A percentile compares a stretch with the other conserved stretches of the same genome.
Evolutionary conservation across 169 alveolate species (phyloP).

Genomic region (Plasmodium vivax): DNA sequence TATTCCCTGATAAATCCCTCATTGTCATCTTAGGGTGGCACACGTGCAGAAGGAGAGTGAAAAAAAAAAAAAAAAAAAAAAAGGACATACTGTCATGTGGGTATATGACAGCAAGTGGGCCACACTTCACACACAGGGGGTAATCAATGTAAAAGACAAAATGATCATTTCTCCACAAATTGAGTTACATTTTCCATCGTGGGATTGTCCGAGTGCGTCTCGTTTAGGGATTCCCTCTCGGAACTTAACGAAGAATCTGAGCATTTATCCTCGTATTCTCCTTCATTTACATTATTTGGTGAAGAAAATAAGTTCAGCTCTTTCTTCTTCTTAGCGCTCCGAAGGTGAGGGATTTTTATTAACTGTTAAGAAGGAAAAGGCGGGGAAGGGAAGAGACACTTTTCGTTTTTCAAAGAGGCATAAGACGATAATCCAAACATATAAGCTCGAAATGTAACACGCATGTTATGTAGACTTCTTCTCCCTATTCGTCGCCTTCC

Average conservation of each 20-base stretch:
- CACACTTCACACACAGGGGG: background rate
- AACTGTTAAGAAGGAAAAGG: constrained; percentile 9
- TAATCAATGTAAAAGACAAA: background rate
- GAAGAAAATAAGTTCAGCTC: constrained; percentile 66
- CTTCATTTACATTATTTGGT: constrained; percentile 43
- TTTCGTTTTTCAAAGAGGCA: background rate
- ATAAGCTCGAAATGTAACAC: background rate
- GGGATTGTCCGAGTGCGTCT: constrained; percentile 21
- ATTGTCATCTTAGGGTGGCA: background rate
- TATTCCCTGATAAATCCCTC: constrained; percentile 13
- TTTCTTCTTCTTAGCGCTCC: constrained; percentile 16
- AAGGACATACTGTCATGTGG: background rate
- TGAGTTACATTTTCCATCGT: constrained; percentile 19
- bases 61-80: background rate
- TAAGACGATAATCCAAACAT: background rate
- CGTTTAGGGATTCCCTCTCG: constrained; percentile 22
- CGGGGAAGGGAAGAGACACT: background rate
- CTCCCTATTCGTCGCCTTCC: background rate
- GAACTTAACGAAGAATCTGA: constrained; percentile 68
- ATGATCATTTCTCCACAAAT: background rate
- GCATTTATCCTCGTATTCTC: constrained; percentile 22
- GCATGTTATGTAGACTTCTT: background rate
- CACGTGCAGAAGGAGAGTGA: background rate
- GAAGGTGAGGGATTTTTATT: constrained; percentile 34
- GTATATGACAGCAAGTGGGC: background rate